Evolutionary conservation across 73 alveolate genomes (phyloP), one percentile per base, ranked within the genome.

Genomic region (Paramecium octaurelia): DNA sequence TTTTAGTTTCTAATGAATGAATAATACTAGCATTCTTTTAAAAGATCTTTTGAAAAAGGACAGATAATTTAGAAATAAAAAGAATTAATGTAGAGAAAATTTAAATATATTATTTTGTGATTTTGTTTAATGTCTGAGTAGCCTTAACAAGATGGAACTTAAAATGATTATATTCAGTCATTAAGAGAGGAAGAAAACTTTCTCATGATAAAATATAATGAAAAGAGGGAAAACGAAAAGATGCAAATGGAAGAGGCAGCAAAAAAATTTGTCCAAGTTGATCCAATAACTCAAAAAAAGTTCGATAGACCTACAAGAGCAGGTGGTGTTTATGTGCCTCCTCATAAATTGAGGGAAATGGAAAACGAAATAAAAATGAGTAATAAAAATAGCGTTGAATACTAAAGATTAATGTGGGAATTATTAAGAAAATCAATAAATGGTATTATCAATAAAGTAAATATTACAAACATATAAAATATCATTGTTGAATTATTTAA

Each of bases 361-460:
- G 97, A 97, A 95, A 95, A 95, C 73, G 99, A 98, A 86, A 93
- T 98, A 69, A 95, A 93, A 93, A 85, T 94, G 54, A 97, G 97
- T 83, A 99, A 98, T 69, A 96, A 97, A 93, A 95, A 94, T 84
- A 93, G 98, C 35, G 95, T 93, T 71, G 99, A 98, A 88, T 97
- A 97, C 95, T 98, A 99, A 89, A 97, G 98, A 90, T 96, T 95
- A 71, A 97, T 98, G 99, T 99, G 99, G 99, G 99, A 99, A 93
- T 94, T 97, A 40, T 92, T 99, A 44, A 93, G 99, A 69, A 99
- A 99, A 93, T 95, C 99, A 44, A 97, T 99, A 59, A 99, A 99
- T 94, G 99, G 99, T 57, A 93, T 98, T 24, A 94, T 98, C 86
- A 98, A 98, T 87, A 98, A 98, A 80, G 99, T 96, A 69, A 98